These are phyloP conservation scores for Fennellomyces sp. DNA, from an alignment of 371 early-diverging fungal genomes.

Conservation along the genomic window DNA sequence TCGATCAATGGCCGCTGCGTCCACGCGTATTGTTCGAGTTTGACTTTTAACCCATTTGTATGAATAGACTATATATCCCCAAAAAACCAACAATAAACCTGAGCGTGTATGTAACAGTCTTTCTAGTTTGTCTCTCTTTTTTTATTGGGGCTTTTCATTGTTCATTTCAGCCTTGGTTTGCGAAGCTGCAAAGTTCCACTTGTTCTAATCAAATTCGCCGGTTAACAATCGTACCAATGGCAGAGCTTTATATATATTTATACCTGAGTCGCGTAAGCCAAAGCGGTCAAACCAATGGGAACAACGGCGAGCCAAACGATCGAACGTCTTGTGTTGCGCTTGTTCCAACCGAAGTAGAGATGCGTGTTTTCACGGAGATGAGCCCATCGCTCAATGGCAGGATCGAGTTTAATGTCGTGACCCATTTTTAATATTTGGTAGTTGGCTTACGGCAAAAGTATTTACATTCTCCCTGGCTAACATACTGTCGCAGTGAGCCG, in stretches of 20 bases:
- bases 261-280: constrained; percentile 58
- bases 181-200: constrained; percentile 52
- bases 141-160: constrained; percentile 13
- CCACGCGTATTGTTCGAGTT: constrained; percentile 54
- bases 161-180: constrained; percentile 43
- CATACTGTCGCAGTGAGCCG: no score
- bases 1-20: constrained; percentile 66
- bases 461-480: no score
- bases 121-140: background rate
- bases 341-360: constrained; percentile 57
- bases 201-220: constrained; percentile 26
- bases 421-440: no score
- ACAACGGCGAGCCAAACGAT: constrained; percentile 53
- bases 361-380: constrained; percentile 67
- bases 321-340: constrained; percentile 48
- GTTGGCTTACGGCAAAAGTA: no score
- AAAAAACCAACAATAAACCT: no score
- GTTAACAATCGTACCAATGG: no score
- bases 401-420: constrained; percentile 49
- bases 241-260: constrained; percentile 7
- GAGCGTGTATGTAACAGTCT: no score
- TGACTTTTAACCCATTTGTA: constrained; percentile 6
- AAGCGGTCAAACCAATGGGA: constrained; percentile 54
- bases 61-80: no score
- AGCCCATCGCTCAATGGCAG: constrained; percentile 70